Conservation (phyloP, 129 eudicot genomes). For the Gnaphalium uliginosum region DNA sequence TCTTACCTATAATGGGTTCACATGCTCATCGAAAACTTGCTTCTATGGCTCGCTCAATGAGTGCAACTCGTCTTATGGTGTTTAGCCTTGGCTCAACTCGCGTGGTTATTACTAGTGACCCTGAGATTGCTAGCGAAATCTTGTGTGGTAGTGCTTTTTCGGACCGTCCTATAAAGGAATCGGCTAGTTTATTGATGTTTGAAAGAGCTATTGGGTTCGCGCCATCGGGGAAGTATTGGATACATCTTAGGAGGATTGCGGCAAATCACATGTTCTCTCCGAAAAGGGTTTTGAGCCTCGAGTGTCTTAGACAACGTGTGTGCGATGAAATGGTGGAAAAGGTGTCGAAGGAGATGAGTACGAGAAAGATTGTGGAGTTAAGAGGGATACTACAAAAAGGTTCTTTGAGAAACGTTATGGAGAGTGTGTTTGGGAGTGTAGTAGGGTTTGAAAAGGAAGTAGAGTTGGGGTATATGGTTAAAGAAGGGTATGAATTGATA, state of each 20-base stretch:
- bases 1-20: constrained; percentile 56
- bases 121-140: constrained; percentile 75
- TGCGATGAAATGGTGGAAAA: constrained; percentile 46
- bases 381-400: constrained; percentile 59
- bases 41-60: constrained; percentile 44
- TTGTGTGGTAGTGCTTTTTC: constrained; percentile 58
- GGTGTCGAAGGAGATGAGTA: constrained; percentile 45
- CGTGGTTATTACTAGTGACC: constrained; percentile 66
- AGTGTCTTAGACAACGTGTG: constrained; percentile 49
- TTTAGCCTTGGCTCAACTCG: constrained; percentile 72
- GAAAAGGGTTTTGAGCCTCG: constrained; percentile 53
- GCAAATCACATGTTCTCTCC: constrained; percentile 72
- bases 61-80: constrained; percentile 64
- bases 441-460: constrained; percentile 48
- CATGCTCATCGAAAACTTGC: constrained; percentile 76
- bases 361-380: constrained; percentile 50
- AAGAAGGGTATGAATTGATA: constrained; percentile 78
- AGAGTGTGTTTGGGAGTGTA: constrained; percentile 75
- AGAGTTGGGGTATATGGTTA: constrained; percentile 63
- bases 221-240: constrained; percentile 68
- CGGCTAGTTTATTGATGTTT: constrained; percentile 70
- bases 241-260: constrained; percentile 57
- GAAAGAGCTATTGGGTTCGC: constrained; percentile 91
- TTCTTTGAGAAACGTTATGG: constrained; percentile 61
- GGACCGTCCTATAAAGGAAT: constrained; percentile 76